Evolutionary conservation across 2,329 filamentous ascomycete genomes (phyloP), one percentile per base, ranked within the genome.

Genomic region (Fusarium sterilihyphosum): DNA sequence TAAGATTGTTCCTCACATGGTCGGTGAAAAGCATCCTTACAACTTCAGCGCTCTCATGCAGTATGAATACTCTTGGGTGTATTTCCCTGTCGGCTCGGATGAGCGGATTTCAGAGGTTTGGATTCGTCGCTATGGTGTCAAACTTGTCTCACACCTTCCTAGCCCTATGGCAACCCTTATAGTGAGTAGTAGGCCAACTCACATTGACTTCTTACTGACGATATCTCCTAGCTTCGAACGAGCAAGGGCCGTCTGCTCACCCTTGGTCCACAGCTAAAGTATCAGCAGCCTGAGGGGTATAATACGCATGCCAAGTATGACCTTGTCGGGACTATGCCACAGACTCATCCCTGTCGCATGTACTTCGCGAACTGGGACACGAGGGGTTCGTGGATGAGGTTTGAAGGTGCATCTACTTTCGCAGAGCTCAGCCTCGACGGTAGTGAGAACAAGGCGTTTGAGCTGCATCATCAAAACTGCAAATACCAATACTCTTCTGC

Each of bases 11-110:
- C 17, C 24, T 0, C 44, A 46, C 24, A 46, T 26, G 0, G 5
- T 4, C 24, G 44, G 44, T 10, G 44, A 46, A 4, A 46, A 14
- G 24, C 5, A 46, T 0, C 5, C 44, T 9, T 46, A 46, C 44
- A 0, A 46, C 44, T 46, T 46, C 12, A 0, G 5, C 24, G 1
- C 43, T 0, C 0, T 1, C 43, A 3, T 0, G 4, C 17, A 46
- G 43, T 2, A 46, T 46, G 0, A 0, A 20, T 3, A 20, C 24
- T 6, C 44, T 26, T 46, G 44, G 44, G 44, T 26, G 0, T 26
- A 46, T 4, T 46, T 26, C 17, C 44, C 44, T 46, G 1, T 46
- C 4, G 44, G 26, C 8, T 7, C 44, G 0, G 17, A 9, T 6
- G 44, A 46, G 44, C 24, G 44, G 0, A 46, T 46, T 4, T 26